These are phyloP conservation scores for Quercus bicolor DNA, from an alignment of 306 rosid genomes.

Conservation along the genomic window DNA sequence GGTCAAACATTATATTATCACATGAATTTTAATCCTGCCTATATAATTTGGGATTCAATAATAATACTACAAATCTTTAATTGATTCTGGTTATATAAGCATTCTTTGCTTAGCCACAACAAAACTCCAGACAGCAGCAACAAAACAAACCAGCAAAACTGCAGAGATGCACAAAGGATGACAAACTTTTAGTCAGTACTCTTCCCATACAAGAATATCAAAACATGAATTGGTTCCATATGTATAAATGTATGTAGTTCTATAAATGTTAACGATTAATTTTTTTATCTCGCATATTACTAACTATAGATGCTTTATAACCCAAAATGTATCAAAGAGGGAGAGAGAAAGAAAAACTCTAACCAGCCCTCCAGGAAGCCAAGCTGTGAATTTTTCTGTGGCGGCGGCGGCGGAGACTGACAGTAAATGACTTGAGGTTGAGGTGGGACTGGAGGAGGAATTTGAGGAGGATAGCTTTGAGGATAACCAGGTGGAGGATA, in stretches of 20 bases:
- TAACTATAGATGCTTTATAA: too few species aligned
- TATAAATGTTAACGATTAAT: too few species aligned
- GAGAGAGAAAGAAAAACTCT: neutral
- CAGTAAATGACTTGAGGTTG: constrained; percentile 17
- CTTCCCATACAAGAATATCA: neutral
- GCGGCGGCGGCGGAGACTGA: neutral
- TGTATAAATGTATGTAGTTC: too few species aligned
- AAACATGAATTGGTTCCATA: too few species aligned
- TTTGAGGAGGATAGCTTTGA: constrained; percentile 3
- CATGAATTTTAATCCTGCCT: too few species aligned
- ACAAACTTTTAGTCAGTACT: neutral
- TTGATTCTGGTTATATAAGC: too few species aligned
- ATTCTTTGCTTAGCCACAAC: neutral
- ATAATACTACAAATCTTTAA: neutral
- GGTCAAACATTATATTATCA: too few species aligned
- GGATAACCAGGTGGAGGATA: neutral
- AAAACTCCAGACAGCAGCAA: constrained; percentile 20
- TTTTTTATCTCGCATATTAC: too few species aligned
- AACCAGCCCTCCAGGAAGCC: constrained; percentile 27
- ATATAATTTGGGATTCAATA: too few species aligned
- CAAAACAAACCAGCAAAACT: constrained; percentile 24
- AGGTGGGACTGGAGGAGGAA: neutral
- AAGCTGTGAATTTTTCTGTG: neutral
- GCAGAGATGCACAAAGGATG: neutral
- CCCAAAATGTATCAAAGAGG: too few species aligned